Base-by-base conservation (phyloP, 176 grass and related monocot genomes). In the Areca catechu region DNA sequence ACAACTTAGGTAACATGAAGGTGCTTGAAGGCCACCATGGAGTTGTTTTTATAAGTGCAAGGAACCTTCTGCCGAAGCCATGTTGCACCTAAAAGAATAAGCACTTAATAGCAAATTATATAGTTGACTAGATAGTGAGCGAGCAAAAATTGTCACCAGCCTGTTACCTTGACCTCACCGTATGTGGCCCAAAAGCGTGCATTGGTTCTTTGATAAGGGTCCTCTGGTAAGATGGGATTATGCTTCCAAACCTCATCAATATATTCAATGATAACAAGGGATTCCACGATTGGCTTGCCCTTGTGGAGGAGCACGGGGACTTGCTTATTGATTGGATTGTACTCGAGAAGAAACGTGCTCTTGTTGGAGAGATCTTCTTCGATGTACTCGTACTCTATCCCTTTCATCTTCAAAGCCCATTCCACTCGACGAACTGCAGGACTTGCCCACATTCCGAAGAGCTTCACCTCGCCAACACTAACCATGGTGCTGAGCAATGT, bases 301-400 rank as follows among this genome's bases (percentile, higher is more conserved):
- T 51, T 47, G 47, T 16, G 47, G 47, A 65, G 47, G 20, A 65
- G 48, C 47, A 65, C 62, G 15, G 62, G 62, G 15, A 65, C 62
- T 49, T 51, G 47, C 48, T 65, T 50, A 21, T 65, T 49, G 47
- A 65, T 24, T 19, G 62, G 62, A 50, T 65, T 65, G 21, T 24
- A 50, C 48, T 27, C 19, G 15, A 65, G 62, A 18, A 65, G 48
- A 22, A 22, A 12, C 1, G 62, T 14, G 49, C 48, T 65, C 62
- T 65, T 65, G 49, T 52, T 65, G 15, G 21, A 4, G 20, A 65
- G 48, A 49, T 65, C 62, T 65, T 65, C 62, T 17, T 65, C 62
- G 15, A 52, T 23, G 62, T 65, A 65, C 21, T 65, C 62, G 6
- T 65, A 65, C 20, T 49, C 4, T 5, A 65, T 49, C 15, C 62